Base-by-base conservation (phyloP, 805 yeast species). In the Lipomyces oligophaga region DNA sequence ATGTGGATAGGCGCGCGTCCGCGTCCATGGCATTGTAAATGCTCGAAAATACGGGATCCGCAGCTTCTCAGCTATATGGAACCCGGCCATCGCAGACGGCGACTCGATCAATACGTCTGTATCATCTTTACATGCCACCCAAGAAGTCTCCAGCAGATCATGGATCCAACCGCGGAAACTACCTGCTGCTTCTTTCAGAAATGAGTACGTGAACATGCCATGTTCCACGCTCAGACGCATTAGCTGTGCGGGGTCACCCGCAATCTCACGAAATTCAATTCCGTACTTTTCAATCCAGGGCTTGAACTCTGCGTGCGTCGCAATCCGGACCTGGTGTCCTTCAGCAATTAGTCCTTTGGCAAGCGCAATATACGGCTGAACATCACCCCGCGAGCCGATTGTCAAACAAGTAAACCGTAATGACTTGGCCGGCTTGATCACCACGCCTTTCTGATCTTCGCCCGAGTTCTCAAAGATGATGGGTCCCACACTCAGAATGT, bases 21-120 rank as follows among this genome's bases (percentile, higher is more conserved):
- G 69, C 0, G 97, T 86, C 97, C 97, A 90, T 0, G 97, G 97
- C 97, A 90, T 90, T 0, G 97, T 90, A 63, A 90, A 90, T 0
- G 97, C 97, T 59, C 97, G 73, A 70, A 85, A 84, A 63, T 90
- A 90, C 0, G 97, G 95, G 46, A 90, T 83, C 18, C 80, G 78
- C 47, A 90, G 66, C 0, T 94, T 95, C 63, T 90, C 97, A 2
- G 97, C 96, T 47, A 90, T 85, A 60, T 90, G 97, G 38, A 89
- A 77, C 7, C 97, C 97, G 13, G 84, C 89, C 89, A 90, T 88
- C 0, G 96, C 90, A 1, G 95, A 83, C 0, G 97, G 97, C n/a
- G 95, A 84, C 63, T 90, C 97, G 47, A 90, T 85, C 50, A 90
- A 70, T 16, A 90, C 75, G 60, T 90, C 97, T 1, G 85, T 71